Evolutionary conservation across 2,329 filamentous ascomycete genomes (phyloP).

Genomic region (Ceratocystis variospora): DNA sequence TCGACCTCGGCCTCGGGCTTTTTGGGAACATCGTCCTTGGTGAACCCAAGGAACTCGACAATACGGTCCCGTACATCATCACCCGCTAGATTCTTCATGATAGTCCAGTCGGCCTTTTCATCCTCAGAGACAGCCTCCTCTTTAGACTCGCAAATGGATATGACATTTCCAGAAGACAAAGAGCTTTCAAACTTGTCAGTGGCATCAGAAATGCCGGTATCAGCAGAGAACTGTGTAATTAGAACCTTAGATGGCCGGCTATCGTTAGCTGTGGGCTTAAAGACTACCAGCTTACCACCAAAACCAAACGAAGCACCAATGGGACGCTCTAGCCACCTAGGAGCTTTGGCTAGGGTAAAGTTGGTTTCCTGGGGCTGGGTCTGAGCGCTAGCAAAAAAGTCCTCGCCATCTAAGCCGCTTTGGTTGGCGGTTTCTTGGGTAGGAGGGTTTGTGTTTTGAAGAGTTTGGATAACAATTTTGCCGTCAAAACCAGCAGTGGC

Average conservation of each 20-base stretch:
- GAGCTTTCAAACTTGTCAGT: slow-evolving; percentile 80
- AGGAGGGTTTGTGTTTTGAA: slow-evolving; percentile 81
- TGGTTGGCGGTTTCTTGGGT: slow-evolving; percentile 53
- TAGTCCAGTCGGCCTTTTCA: slow-evolving; percentile 91
- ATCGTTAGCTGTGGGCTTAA: slow-evolving; percentile 47
- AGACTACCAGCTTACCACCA: slow-evolving; percentile 76
- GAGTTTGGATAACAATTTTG: slow-evolving; percentile 83
- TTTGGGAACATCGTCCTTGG: slow-evolving; percentile 35
- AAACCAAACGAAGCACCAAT: slow-evolving; percentile 86
- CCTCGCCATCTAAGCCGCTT: slow-evolving; percentile 68
- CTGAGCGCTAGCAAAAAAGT: slow-evolving; percentile 92
- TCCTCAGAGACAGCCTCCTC: slow-evolving; percentile 66
- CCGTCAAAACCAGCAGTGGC: slow-evolving; percentile 96
- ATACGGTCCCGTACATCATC: slow-evolving; percentile 79
- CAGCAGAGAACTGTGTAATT: slow-evolving; percentile 79
- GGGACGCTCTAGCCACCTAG: slow-evolving; percentile 79
- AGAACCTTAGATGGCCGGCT: slow-evolving; percentile 59
- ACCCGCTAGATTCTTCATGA: slow-evolving; percentile 61
- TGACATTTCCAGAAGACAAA: slow-evolving; percentile 62
- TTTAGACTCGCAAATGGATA: slow-evolving; percentile 65
- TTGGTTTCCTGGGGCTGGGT: slow-evolving; percentile 79
- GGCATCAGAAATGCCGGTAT: slow-evolving; percentile 68
- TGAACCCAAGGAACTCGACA: slow-evolving; percentile 80
- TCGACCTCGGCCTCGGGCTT: slow-evolving; percentile 25
- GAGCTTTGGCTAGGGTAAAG: slow-evolving; percentile 74